Base-by-base conservation (phyloP, 192 early-diverging fungal species). In the Gonapodya prolifera region DNA sequence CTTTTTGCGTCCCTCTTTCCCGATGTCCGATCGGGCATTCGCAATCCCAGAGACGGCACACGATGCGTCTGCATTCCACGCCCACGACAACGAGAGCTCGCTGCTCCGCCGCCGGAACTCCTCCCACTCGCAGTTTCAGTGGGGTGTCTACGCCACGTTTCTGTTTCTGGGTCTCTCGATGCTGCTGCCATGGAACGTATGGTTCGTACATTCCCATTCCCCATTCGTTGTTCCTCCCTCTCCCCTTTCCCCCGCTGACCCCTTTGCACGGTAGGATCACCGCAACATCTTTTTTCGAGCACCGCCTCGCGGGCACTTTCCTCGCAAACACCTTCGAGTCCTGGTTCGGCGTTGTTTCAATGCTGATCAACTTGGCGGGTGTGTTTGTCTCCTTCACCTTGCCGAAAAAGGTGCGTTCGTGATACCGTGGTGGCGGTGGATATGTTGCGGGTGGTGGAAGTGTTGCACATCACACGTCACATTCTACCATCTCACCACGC, bases 171-270 rank as follows among this genome's bases (percentile, higher is more conserved):
- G 93, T n/a, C 81, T 91, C 29, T 87, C 92, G 23, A 89, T 91
- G 80, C 83, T 94, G 36, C 80, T 94, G 34, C 91, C 92, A 33
- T 94, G 93, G 93, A 94, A 94, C 83, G 87, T 87, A 88, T 69
- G 30, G 34, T 71, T 2, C 78, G 77, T 32, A 1, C 32, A 70
- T 74, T n/a, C 0, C n/a, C 17, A 33, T 33, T 13, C 16, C 69
- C 31, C 30, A 69, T 75, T 30, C 61, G 88, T 85, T 90, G 32
- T 93, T 93, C 71, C n/a, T n/a, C n/a, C n/a, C n/a, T n/a, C n/a
- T n/a, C n/a, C n/a, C n/a, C n/a, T n/a, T n/a, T n/a, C n/a, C n/a
- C n/a, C n/a, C n/a, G n/a, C n/a, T n/a, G n/a, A n/a, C n/a, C n/a
- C n/a, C n/a, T n/a, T n/a, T n/a, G n/a, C n/a, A n/a, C n/a, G n/a